Evolutionary conservation across 345 rosid species (phyloP), one percentile per base, ranked within the genome.

Genomic region (Theobroma cacao): DNA sequence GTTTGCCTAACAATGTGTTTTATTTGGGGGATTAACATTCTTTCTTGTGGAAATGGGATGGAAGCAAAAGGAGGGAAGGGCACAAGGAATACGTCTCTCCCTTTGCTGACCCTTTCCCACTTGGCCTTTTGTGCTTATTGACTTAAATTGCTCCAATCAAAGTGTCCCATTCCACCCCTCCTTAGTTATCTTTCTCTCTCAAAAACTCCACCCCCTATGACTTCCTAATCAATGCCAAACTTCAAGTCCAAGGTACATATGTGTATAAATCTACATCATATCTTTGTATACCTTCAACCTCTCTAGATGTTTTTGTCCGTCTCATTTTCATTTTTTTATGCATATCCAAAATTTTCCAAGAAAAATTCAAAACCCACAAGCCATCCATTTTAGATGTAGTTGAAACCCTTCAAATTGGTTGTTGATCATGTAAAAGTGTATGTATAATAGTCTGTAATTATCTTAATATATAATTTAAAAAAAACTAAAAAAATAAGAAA

Each of bases 1-100:
- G 80, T 88, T 45, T 87, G 91, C 91, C 91, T 82, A 87, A 87
- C 86, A 60, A 76, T 53, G 72, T 80, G 58, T 38, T 24, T 50
- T n/a, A 67, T 72, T 75, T 50, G 75, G 79, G 34, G 72, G 75
- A 68, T 73, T 75, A 52, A 58, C 64, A 76, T 82, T 78, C 73
- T 81, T 84, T 58, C 61, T 75, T 79, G 69, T 81, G 78, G 72
- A 74, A 82, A 80, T 77, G 58, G 58, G 20, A 33, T 50, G 3
- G 18, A 11, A n/a, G n/a, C n/a, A n/a, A n/a, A n/a, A 9, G 20
- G 7, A 18, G 58, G 66, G 41, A 65, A 76, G 15, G 43, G 43
- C 82, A 75, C 69, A 78, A 80, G 62, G 76, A 31, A 72, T 73
- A 80, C 85, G 80, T 82, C 82, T 82, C 80, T 61, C 63, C 24